Evolutionary conservation across 2,329 filamentous ascomycete species (phyloP).

Genomic region (Graphiopsis chlorocephala): DNA sequence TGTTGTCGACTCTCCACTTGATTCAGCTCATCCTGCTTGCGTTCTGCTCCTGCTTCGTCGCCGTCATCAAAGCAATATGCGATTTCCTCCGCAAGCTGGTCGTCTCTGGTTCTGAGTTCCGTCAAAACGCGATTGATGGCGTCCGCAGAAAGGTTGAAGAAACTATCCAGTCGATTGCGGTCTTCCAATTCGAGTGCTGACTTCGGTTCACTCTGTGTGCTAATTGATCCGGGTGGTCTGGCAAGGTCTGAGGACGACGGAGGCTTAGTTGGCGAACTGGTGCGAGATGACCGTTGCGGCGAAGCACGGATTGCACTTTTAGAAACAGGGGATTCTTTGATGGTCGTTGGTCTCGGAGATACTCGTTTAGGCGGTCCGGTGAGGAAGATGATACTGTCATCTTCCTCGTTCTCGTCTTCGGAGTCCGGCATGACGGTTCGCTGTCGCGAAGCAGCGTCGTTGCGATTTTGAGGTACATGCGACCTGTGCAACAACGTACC

Average conservation of each 20-base stretch:
- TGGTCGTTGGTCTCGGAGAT: background rate
- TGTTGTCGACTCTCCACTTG: conserved; percentile 20
- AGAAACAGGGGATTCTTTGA: conserved; percentile 2
- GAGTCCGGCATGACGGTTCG: conserved; percentile 17
- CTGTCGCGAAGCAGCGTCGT: background rate
- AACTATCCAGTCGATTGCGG: conserved; percentile 13
- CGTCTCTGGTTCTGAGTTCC: conserved; percentile 20
- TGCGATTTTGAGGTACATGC: background rate
- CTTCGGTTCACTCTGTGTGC: conserved; percentile 15
- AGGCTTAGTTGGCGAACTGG: background rate
- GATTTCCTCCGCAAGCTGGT: conserved; percentile 23
- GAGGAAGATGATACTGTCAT: conserved; percentile 10
- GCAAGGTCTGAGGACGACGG: conserved; percentile 7
- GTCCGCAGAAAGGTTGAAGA: conserved; percentile 24
- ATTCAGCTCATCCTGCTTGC: conserved; percentile 21
- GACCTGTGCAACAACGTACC: background rate
- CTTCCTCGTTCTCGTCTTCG: conserved; percentile 25
- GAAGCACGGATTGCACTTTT: background rate
- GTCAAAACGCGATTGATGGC: conserved; percentile 19
- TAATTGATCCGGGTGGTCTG: background rate
- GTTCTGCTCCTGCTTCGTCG: conserved; percentile 19
- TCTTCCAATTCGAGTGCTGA: conserved; percentile 15
- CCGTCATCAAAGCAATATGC: conserved; percentile 24
- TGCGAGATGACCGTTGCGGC: conserved; percentile 1
- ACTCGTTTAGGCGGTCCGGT: background rate